Percentiles rank a stretch among this genome's conserved stretches.
These are phyloP conservation scores for Aureobasidium mangrovei DNA, from an alignment of 2,329 filamentous ascomycete genomes.

Conservation along the genomic window DNA sequence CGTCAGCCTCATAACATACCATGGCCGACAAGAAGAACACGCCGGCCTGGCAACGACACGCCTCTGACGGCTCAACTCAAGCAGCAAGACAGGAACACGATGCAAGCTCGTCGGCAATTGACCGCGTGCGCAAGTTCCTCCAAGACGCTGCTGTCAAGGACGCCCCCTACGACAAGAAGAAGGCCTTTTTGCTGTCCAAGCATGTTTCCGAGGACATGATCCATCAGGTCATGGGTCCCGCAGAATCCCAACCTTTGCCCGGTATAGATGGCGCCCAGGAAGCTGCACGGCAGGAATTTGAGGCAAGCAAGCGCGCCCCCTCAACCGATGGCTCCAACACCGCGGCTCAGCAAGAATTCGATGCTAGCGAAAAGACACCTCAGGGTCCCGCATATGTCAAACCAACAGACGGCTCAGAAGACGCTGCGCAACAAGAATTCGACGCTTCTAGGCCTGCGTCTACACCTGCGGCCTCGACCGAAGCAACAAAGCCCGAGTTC, in stretches of 20 bases:
- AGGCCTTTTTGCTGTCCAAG: conserved; percentile 68
- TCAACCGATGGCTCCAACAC: not conserved
- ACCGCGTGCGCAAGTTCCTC: conserved; percentile 68
- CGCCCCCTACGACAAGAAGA: conserved; percentile 62
- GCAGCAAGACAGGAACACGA: conserved; percentile 8
- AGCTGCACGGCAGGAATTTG: conserved; percentile 4
- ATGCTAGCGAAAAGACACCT: not conserved
- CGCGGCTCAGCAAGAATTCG: conserved; percentile 10
- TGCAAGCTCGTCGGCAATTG: conserved; percentile 29
- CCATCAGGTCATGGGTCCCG: conserved; percentile 47
- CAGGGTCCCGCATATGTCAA: not conserved
- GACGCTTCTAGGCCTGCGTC: not conserved
- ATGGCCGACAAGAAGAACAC: conserved; percentile 26
- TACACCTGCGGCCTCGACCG: no score
- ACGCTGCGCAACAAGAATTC: not conserved
- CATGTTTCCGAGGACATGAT: conserved; percentile 62
- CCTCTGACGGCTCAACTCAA: not conserved
- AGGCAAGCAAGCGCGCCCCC: not conserved
- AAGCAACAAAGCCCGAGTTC: not conserved
- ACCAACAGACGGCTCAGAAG: not conserved
- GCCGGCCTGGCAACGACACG: conserved; percentile 27
- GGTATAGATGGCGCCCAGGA: not conserved
- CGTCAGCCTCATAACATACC: not conserved
- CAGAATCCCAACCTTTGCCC: not conserved
- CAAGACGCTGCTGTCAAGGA: conserved; percentile 63